A percentile compares a stretch with the other conserved stretches of the same genome.
These are phyloP conservation scores for Penicillium longicatenatum DNA, from an alignment of 495 filamentous ascomycete species.

Conservation along the genomic window DNA sequence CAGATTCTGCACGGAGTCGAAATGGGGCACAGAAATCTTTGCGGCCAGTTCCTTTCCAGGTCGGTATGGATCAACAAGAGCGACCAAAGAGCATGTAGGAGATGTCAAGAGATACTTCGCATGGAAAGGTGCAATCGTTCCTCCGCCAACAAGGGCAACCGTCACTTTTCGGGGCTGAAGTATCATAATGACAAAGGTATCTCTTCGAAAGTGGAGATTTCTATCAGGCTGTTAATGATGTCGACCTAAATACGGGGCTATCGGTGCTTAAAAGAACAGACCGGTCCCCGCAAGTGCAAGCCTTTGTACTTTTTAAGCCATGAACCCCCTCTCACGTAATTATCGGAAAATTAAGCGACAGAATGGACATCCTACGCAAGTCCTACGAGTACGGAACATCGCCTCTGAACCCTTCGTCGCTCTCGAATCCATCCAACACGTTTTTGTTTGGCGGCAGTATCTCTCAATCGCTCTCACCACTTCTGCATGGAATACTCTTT, in stretches of 20 bases:
- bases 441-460: conserved; percentile 40
- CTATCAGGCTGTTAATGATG: not conserved
- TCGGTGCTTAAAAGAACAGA: not conserved
- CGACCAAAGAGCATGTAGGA: too few species aligned
- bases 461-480: conserved; percentile 59
- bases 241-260: not conserved
- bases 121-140: too few species aligned
- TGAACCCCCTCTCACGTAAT: not conserved
- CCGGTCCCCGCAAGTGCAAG: conserved; percentile 4
- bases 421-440: not conserved
- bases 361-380: conserved; percentile 13
- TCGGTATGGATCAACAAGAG: too few species aligned
- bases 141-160: too few species aligned
- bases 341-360: not conserved
- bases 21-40: too few species aligned
- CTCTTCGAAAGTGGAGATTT: too few species aligned
- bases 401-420: conserved; percentile 1
- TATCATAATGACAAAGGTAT: too few species aligned
- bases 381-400: conserved; percentile 15
- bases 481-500: conserved; percentile 60
- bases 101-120: too few species aligned
- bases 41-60: too few species aligned
- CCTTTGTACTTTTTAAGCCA: not conserved
- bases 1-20: too few species aligned
- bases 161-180: too few species aligned